Evolutionary conservation across 2,329 filamentous ascomycete genomes (phyloP), one percentile per base, ranked within the genome.

Genomic region (Nothomitra cinnamomea): DNA sequence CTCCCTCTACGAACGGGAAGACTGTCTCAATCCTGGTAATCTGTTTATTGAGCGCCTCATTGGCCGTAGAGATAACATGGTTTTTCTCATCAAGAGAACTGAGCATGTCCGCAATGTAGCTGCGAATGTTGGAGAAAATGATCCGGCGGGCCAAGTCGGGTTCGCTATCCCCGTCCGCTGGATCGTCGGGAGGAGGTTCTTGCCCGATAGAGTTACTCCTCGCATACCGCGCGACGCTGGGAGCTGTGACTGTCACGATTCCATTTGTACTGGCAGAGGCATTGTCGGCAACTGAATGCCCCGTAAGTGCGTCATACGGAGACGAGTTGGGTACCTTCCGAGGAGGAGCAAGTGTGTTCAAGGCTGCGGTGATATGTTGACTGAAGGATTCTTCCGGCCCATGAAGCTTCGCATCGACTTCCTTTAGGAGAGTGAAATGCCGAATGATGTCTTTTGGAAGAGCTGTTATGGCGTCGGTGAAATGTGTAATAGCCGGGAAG

Each of bases 401-500:
- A 68, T 89, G 92, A 58, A 94, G 85, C 70, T 98, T 98, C 58
- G 90, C 90, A 71, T 98, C 92, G 49, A 96, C 92, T 70, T 98
- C 92, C 67, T 95, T 95, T 60, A 98, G 75, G 54, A 96, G 77
- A 35, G 90, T 95, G 61, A 95, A 95, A 67, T 98, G 90, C 64
- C 88, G 83, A 61, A 95, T 87, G 51, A 95, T 86, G 70, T 98
- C 92, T 66, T 89, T 89, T 3, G 92, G 92, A 24, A 98, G 78
- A 40, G 90, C 89, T 52, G 87, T 83, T 64, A 96, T 87, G 58
- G 88, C 83, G 67, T 96, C 89, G 58, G 90, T 86, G 66, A 98
- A 96, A 65, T 81, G 80, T 41, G 77, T 78, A 58, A 84, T 75
- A 22, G 78, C 80, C 56, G 81, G 80, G 60, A 78, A 82, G 67